Base-by-base conservation (phyloP, 768 basidiomycete genomes). In the Psilocybe cubensis region DNA sequence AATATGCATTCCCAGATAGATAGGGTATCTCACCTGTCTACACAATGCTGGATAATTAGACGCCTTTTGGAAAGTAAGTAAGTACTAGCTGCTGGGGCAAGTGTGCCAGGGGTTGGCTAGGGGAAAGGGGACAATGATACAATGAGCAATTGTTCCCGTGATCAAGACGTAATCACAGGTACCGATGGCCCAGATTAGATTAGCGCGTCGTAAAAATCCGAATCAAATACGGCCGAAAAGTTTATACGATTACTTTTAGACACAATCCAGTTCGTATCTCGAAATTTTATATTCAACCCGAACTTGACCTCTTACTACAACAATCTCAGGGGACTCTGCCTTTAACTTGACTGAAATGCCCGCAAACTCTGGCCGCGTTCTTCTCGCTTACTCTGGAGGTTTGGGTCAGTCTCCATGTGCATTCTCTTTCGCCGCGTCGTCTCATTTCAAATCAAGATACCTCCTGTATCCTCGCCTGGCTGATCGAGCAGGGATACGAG, bases 381-480 rank as follows among this genome's bases (percentile, higher is more conserved):
- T 99, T 54, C 83, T 99, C 62, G 96, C 96, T 20, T 99, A 99
- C 80, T 99, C 97, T 68, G 96, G 97, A 62, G 97, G 97, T 66
- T 85, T 98, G 49, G 96, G 96, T 96, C 57, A 64, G 92, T 59
- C 27, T 38, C 5, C 35, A 38, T 17, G 2, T 4, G 7, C 14
- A 11, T 5, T 38, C 14, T 38, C 8, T 1, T 5, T 38, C 4
- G 35, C 35, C 35, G 14, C 35, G 49, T 67, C 50, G n/a, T 35
- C 60, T 50, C 42, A 52, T 18, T 18, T 29, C 48, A 61, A 66
- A 54, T 60, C 49, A 25, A 96, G 97, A 99, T 76, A 99, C 97
- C 20, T 98, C 96, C 33, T 98, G 96, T 77, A 99, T 99, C 78
- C 89, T 98, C 66, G 94, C 94, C 51, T 99, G 96, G 96, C 81